phyloP scores from a whole-genome alignment of 495 filamentous ascomycete genomes.

The Evernia prunastri region DNA sequence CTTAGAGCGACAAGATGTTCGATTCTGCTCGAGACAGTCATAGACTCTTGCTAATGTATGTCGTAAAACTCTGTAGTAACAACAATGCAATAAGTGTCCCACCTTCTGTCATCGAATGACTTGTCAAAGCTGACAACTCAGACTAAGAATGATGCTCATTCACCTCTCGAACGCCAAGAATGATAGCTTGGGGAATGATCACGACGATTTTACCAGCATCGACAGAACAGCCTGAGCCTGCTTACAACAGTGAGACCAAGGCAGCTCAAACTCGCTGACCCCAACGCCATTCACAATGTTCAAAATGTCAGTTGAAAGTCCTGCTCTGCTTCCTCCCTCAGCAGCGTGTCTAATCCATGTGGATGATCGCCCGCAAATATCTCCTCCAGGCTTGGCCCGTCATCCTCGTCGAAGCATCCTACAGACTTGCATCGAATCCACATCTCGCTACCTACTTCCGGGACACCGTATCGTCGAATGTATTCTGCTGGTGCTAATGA shows the following conservation, averaged over 20 bases:
- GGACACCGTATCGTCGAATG: conserved; percentile 38
- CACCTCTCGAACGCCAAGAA: neutral
- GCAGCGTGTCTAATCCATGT: conserved; percentile 19
- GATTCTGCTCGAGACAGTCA: neutral
- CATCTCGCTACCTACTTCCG: conserved; percentile 40
- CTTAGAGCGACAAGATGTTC: neutral
- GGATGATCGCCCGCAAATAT: conserved; percentile 20
- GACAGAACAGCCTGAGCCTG: neutral
- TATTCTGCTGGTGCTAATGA: conserved; percentile 41
- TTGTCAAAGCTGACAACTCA: neutral
- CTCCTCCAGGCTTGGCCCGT: conserved; percentile 23
- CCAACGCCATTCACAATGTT: neutral
- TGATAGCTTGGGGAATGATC: neutral
- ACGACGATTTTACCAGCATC: neutral
- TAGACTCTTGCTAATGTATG: neutral
- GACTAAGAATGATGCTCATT: neutral
- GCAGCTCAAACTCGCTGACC: neutral
- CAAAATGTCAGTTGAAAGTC: conserved; percentile 23
- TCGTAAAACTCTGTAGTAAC: neutral
- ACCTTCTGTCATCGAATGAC: neutral
- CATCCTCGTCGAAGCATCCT: conserved; percentile 36
- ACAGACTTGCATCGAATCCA: conserved; percentile 37
- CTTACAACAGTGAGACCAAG: neutral
- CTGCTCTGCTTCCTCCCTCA: conserved; percentile 26
- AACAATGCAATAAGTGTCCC: neutral